phyloP scores from a whole-genome alignment of 129 eudicot genomes.

The Mikania micrantha region DNA sequence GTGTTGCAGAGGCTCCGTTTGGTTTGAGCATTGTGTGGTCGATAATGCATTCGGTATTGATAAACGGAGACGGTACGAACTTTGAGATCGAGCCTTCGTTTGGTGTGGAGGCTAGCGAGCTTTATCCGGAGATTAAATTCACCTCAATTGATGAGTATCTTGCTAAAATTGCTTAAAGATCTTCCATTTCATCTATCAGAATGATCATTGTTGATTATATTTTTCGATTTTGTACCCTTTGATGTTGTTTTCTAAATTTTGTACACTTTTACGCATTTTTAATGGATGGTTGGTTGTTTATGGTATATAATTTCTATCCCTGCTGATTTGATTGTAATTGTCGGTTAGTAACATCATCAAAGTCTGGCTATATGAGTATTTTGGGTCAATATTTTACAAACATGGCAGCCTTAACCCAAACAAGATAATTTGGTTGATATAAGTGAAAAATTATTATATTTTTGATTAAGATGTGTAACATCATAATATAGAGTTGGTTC shows the following conservation, averaged over 20 bases:
- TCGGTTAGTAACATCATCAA: no score
- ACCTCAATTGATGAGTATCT: slow-evolving; percentile 60
- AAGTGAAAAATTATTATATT: no score
- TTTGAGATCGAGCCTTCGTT: slow-evolving; percentile 50
- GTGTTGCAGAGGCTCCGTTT: slow-evolving; percentile 41
- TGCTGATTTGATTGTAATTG: no score
- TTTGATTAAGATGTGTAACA: no score
- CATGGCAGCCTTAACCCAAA: no score
- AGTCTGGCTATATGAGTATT: no score
- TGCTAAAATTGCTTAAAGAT: slow-evolving; percentile 33
- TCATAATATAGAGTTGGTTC: no score
- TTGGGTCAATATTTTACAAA: no score
- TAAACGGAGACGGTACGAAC: slow-evolving; percentile 56
- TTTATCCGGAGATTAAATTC: slow-evolving; percentile 66
- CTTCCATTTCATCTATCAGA: background rate
- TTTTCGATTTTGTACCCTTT: background rate
- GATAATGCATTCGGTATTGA: slow-evolving; percentile 44
- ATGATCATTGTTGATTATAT: background rate
- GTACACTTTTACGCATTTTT: background rate
- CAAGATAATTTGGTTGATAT: no score
- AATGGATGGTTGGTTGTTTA: no score
- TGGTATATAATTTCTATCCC: no score
- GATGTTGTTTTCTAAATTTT: background rate
- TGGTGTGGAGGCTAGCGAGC: slow-evolving; percentile 68
- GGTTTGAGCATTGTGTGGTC: slow-evolving; percentile 32